Percentiles rank a stretch among this genome's conserved stretches.
Evolutionary conservation across 1,284 basidiomycete genomes (phyloP).

Genomic region (Acaromyces ingoldii): DNA sequence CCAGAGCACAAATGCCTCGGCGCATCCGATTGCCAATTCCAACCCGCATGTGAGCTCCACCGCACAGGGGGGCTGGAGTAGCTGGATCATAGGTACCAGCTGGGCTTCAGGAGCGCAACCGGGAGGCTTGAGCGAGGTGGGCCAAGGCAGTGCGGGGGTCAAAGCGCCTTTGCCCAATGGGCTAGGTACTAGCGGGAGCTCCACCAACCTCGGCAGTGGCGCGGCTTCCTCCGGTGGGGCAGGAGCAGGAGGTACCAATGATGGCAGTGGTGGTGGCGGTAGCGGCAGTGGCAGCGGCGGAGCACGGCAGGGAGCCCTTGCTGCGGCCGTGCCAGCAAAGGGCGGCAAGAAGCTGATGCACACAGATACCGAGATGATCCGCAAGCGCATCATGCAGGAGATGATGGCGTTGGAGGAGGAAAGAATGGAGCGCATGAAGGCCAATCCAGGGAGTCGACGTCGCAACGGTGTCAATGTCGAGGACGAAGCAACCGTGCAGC

Average conservation of each 20-base stretch:
- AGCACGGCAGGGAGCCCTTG: too few relatives aligned
- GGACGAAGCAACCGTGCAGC: constrained; percentile 67
- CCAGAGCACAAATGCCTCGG: constrained; percentile 33
- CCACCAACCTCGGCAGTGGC: too few relatives aligned
- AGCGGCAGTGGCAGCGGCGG: too few relatives aligned
- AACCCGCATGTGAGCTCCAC: constrained; percentile 25
- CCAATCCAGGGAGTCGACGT: constrained; percentile 51
- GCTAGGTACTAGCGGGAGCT: too few relatives aligned
- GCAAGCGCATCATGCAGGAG: constrained; percentile 95
- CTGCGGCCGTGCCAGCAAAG: too few relatives aligned
- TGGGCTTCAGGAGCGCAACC: constrained; percentile 23
- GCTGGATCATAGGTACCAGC: constrained; percentile 43
- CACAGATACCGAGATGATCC: constrained; percentile 64
- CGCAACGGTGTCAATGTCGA: constrained; percentile 55
- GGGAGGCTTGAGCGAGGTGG: constrained; percentile 28
- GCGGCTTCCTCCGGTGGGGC: too few relatives aligned
- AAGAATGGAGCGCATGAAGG: constrained; percentile 87
- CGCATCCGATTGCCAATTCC: constrained; percentile 29
- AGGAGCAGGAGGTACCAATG: too few relatives aligned
- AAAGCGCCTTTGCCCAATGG: constrained; percentile 21
- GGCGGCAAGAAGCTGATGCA: constrained; percentile 28
- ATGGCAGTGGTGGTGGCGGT: too few relatives aligned
- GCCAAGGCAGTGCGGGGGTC: constrained; percentile 34
- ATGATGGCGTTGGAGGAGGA: constrained; percentile 97
- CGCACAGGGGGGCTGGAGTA: constrained; percentile 40